Percentiles rank a stretch among this genome's conserved stretches.
phyloP scores from a whole-genome alignment of 2,329 filamentous ascomycete genomes.

The Fusarium circinatum region DNA sequence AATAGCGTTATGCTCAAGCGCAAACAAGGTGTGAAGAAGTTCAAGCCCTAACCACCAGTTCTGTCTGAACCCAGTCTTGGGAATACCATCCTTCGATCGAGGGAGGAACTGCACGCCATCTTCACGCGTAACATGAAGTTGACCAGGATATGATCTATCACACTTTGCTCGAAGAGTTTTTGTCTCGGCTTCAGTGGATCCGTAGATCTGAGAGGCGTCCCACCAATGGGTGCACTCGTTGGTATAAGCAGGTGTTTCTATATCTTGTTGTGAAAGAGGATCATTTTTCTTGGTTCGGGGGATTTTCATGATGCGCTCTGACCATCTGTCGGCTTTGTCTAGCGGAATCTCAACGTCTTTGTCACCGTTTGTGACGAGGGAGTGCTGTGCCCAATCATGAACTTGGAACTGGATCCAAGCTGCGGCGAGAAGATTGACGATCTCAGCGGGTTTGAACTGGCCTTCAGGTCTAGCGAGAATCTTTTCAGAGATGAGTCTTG shows the following conservation, averaged over 20 bases:
- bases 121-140: background rate
- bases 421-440: constrained; percentile 24
- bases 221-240: constrained; percentile 29
- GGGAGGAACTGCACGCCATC: constrained; percentile 18
- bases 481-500: constrained; percentile 7
- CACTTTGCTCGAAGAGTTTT: background rate
- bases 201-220: constrained; percentile 29
- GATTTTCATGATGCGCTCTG: constrained; percentile 4
- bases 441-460: constrained; percentile 22
- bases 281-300: constrained; percentile 3
- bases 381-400: constrained; percentile 23
- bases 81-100: constrained; percentile 4
- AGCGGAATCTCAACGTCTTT: constrained; percentile 10
- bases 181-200: constrained; percentile 18
- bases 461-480: constrained; percentile 21
- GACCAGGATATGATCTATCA: background rate
- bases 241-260: constrained; percentile 8
- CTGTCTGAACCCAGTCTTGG: constrained; percentile 21
- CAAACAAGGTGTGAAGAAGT: constrained; percentile 19
- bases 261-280: background rate
- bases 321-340: constrained; percentile 1
- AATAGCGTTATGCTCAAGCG: constrained; percentile 24
- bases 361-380: background rate
- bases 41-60: constrained; percentile 30
- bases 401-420: constrained; percentile 31